Base-by-base conservation (phyloP, 2,329 filamentous ascomycete genomes). In the Claviceps purpurea region DNA sequence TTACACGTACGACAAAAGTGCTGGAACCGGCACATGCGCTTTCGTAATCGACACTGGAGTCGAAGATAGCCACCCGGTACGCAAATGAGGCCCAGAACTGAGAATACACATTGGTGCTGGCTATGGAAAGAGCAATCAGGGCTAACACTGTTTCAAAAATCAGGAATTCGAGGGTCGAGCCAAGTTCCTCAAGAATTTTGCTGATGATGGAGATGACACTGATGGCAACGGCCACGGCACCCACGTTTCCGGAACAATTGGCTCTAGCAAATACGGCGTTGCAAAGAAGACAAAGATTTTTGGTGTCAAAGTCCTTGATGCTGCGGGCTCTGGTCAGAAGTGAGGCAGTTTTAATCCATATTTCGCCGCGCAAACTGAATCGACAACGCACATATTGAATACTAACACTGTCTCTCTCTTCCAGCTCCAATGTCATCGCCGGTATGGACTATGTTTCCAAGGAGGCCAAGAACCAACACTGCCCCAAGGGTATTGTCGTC, bases 161-260 rank as follows among this genome's bases (percentile, higher is more conserved):
- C 10, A 60, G 57, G 57, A 73, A 16, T 74, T 73, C 24, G 70
- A 62, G 37, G 68, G 68, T 54, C 71, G 72, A 34, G 73, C 72
- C 40, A 63, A 58, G 50, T 69, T 62, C 51, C 60, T 67, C 30
- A 61, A 59, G 56, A 71, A 70, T 66, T 70, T 62, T 51, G 65
- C 61, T 52, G 42, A 24, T 2, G 63, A 69, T 58, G 58, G 57
- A 48, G 55, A 58, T 54, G 63, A 70, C 61, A 60, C 58, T 1
- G 71, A 73, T 52, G 69, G 66, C 53, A 65, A 72, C 55, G 73
- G 72, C 53, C 72, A 75, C 62, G 73, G 72, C 54, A 75, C 72
- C 13, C 71, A 74, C 60, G 69, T 73, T 20, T 65, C 70, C 5
- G 73, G 71, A 51, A 74, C 70, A 47, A 67, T 74, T 52, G 71